phyloP scores from a whole-genome alignment of 495 filamentous ascomycete genomes.

The Terfezia boudieri region DNA sequence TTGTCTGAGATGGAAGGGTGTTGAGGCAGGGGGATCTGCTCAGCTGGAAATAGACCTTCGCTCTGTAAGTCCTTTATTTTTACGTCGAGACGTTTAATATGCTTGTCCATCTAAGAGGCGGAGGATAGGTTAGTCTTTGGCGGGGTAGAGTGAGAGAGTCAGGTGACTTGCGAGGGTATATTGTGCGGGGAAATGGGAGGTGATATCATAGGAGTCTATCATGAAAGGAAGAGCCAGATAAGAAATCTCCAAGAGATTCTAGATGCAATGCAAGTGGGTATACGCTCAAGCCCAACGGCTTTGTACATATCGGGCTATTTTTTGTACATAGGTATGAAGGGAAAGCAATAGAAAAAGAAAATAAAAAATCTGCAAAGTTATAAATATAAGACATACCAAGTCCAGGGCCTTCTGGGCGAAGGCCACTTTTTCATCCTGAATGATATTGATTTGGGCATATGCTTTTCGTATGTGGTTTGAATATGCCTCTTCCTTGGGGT shows the following conservation, averaged over 20 bases:
- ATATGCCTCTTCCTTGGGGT: slow-evolving; percentile 68
- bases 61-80: slow-evolving; percentile 68
- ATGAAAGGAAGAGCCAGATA: no score
- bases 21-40: slow-evolving; percentile 48
- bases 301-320: background rate
- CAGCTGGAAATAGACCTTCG: slow-evolving; percentile 52
- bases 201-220: no score
- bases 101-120: slow-evolving; percentile 43
- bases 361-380: background rate
- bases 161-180: no score
- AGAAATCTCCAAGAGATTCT: no score
- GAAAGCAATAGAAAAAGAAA: background rate
- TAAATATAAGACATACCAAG: slow-evolving; percentile 23
- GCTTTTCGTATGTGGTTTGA: slow-evolving; percentile 45
- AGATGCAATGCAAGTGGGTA: no score
- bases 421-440: slow-evolving; percentile 73
- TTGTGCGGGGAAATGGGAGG: no score
- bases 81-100: slow-evolving; percentile 64
- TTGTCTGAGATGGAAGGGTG: background rate
- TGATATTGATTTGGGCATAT: slow-evolving; percentile 42
- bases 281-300: no score
- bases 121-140: background rate
- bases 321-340: background rate
- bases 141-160: no score
- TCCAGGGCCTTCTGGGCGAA: slow-evolving; percentile 55